Evolutionary conservation across 805 yeast genomes (phyloP), one percentile per base, ranked within the genome.

Genomic region (Myxozyma monticola): DNA sequence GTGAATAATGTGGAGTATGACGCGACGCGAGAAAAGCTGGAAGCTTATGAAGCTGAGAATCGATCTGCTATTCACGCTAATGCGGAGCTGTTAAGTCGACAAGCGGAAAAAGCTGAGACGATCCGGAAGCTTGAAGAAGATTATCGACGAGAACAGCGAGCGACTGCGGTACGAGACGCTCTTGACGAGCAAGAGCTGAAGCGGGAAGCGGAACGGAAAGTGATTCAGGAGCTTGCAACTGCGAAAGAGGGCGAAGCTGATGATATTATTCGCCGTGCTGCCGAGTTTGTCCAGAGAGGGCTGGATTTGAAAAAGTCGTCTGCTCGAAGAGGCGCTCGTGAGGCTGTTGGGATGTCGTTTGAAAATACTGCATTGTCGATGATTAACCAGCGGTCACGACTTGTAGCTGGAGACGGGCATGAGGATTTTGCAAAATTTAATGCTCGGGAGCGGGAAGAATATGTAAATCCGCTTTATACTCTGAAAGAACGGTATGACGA

Each of bases 361-460:
- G 48, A 58, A 37, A 41, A 24, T 20, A 59, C 42, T 14, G 55
- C 54, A 10, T 46, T 46, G 12, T 51, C 48, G 26, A 20, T 54
- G 45, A 22, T 36, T 20, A 43, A 34, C 24, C 37, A 31, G 7
- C 54, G 36, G 12, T 12, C 45, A 9, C 36, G 36, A 28, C 36
- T 37, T 9, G 24, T 22, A 8, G 29, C 33, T 24, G 31, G 38
- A 15, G 30, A 65, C 45, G 62, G 65, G 40, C 63, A 60, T 48
- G 68, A 65, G 45, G 70, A 66, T 20, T 59, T 65, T 14, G 71
- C 76, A 4, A 98, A 98, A 15, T 91, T 90, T 67, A 89, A 98
- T 9, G 98, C 98, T 7, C 91, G 91, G 70, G 82, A 84, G 63
- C 97, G 97, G 38, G 98, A 91, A 69, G 75, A 93, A 54, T 83